These are phyloP conservation scores for Dimargaris xerosporica DNA, from an alignment of 192 early-diverging fungal species.

Conservation along the genomic window DNA sequence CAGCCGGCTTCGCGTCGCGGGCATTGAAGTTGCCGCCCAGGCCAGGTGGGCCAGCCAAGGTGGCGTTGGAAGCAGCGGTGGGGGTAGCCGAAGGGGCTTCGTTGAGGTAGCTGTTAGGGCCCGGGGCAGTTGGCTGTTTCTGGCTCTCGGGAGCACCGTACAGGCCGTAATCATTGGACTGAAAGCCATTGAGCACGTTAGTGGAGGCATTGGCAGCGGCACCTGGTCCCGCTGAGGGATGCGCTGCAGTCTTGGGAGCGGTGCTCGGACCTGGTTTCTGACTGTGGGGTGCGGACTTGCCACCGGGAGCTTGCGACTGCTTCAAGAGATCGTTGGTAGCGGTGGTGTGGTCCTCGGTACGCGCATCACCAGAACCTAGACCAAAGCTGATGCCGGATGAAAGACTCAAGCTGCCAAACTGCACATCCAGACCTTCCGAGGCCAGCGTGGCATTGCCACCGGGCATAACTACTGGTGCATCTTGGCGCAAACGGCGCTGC, in stretches of 20 bases:
- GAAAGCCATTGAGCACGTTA: not conserved
- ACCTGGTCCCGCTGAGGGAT: no score
- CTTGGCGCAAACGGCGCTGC: constrained; percentile 70
- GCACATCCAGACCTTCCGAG: constrained; percentile 42
- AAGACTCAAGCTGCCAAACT: constrained; percentile 65
- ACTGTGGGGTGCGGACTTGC: not conserved
- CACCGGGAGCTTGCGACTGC: not conserved
- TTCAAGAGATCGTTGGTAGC: not conserved
- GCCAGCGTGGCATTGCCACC: constrained; percentile 38
- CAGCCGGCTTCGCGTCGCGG: not conserved
- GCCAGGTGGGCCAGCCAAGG: constrained; percentile 7
- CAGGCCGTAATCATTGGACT: not conserved
- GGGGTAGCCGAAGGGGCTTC: constrained; percentile 10
- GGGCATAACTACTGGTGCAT: constrained; percentile 81
- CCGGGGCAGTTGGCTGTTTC: not conserved
- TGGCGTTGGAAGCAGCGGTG: constrained; percentile 10
- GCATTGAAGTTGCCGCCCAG: constrained; percentile 4
- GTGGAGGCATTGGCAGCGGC: not conserved
- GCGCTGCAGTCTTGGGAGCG: no score
- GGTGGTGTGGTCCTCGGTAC: constrained; percentile 11
- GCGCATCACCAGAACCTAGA: constrained; percentile 25
- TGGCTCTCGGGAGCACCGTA: constrained; percentile 1
- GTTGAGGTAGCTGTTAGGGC: constrained; percentile 4
- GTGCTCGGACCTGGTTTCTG: no score
- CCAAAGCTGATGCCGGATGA: constrained; percentile 30